phyloP scores from a whole-genome alignment of 1,139 yeast species.

The Kluyveromyces sp. region DNA sequence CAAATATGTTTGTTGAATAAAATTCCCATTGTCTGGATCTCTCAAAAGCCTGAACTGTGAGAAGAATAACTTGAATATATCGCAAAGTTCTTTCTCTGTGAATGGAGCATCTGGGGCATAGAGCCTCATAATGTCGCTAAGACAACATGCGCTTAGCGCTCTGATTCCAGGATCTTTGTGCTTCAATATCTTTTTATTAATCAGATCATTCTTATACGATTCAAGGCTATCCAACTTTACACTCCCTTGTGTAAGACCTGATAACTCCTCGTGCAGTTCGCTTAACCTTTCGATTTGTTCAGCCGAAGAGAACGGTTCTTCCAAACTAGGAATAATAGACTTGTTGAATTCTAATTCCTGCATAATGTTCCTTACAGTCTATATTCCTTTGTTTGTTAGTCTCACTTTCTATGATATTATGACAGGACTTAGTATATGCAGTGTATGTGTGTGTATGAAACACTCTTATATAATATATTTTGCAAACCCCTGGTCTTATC shows the following conservation, averaged over 20 bases:
- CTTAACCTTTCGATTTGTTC: slow-evolving; percentile 43
- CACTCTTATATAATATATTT: no score
- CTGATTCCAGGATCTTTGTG: slow-evolving; percentile 66
- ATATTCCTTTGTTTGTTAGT: not conserved
- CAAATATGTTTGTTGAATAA: slow-evolving; percentile 57
- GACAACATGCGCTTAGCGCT: slow-evolving; percentile 63
- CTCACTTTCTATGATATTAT: no score
- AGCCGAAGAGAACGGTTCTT: slow-evolving; percentile 48
- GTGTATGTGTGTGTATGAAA: no score
- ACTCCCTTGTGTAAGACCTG: slow-evolving; percentile 53
- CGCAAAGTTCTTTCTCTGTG: slow-evolving; percentile 53
- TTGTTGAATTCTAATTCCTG: slow-evolving; percentile 36
- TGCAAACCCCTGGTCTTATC: no score
- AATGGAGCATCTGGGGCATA: slow-evolving; percentile 92
- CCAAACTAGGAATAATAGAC: slow-evolving; percentile 46
- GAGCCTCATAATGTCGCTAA: slow-evolving; percentile 67
- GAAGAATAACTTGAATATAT: slow-evolving; percentile 56
- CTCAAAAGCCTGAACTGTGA: slow-evolving; percentile 52
- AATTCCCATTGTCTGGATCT: slow-evolving; percentile 57
- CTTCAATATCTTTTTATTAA: slow-evolving; percentile 48
- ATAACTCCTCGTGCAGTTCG: slow-evolving; percentile 51
- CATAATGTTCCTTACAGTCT: not conserved
- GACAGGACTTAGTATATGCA: no score
- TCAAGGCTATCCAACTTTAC: slow-evolving; percentile 42
- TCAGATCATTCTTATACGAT: slow-evolving; percentile 43